Conservation (phyloP, 345 rosid genomes). For the Gossypium turneri region DNA sequence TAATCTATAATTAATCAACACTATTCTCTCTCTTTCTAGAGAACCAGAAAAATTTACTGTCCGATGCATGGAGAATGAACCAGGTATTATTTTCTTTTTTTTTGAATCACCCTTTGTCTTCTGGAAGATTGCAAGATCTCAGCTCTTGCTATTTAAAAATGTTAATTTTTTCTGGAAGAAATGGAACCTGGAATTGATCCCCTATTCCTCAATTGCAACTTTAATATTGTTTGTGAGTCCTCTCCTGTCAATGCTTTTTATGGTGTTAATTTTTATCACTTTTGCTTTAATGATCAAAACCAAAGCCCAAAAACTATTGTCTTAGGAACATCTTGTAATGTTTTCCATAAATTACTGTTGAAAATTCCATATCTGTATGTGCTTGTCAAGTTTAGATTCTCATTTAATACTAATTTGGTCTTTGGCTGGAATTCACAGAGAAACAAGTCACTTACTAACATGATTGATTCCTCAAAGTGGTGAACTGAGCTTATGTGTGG, state of each 20-base stretch:
- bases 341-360: background rate
- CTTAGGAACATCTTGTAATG: background rate
- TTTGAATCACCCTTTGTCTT: background rate
- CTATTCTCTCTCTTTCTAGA: slow-evolving; percentile 35
- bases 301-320: background rate
- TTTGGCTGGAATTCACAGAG: background rate
- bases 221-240: background rate
- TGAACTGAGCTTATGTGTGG: background rate
- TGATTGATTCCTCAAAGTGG: slow-evolving; percentile 3
- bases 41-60: slow-evolving; percentile 40
- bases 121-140: background rate
- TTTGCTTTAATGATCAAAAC: slow-evolving; percentile 1
- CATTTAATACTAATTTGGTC: background rate
- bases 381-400: background rate
- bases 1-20: background rate
- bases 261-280: background rate
- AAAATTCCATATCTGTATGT: background rate
- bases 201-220: background rate
- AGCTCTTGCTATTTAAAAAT: background rate
- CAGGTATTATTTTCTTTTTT: slow-evolving; percentile 1
- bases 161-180: background rate
- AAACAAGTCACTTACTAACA: background rate
- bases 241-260: background rate
- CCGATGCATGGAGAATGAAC: background rate
- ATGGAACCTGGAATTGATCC: background rate